phyloP scores from a whole-genome alignment of 1,139 yeast species.

The Entelexis paramagnoliae region DNA sequence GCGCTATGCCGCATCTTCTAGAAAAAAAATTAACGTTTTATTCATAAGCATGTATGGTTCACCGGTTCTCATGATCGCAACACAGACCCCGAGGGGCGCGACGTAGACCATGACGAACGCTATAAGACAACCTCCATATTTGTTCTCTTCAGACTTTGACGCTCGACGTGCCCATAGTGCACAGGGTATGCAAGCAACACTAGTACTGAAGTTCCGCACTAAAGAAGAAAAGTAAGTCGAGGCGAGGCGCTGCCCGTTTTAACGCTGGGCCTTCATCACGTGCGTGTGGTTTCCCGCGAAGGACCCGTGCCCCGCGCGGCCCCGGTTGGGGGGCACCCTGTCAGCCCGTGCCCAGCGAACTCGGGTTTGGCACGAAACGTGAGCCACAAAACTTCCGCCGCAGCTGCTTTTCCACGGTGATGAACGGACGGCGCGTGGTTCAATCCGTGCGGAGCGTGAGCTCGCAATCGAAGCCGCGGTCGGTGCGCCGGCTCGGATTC shows the following conservation, averaged over 20 bases:
- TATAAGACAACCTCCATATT: conserved; percentile 24
- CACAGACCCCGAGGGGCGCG: conserved; percentile 20
- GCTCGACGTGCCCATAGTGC: conserved; percentile 24
- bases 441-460: background rate
- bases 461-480: conserved; percentile 13
- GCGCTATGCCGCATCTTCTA: too few relatives aligned
- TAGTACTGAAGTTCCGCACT: conserved; percentile 25
- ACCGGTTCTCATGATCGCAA: conserved; percentile 26
- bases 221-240: background rate
- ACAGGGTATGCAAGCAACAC: conserved; percentile 25
- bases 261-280: background rate
- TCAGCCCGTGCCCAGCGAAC: conserved; percentile 1
- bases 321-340: background rate
- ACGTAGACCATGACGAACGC: conserved; percentile 24
- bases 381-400: background rate
- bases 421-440: conserved; percentile 3
- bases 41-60: conserved; percentile 22
- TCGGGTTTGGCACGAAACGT: background rate
- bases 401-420: background rate
- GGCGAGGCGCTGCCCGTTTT: too few relatives aligned
- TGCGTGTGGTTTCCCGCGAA: too few relatives aligned
- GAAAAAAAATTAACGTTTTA: background rate
- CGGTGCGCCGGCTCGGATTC: conserved; percentile 32
- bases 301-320: background rate
- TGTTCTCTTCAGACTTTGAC: conserved; percentile 26